Base-by-base conservation (phyloP, 257 asterid genomes). In the Solanum clarkiae region DNA sequence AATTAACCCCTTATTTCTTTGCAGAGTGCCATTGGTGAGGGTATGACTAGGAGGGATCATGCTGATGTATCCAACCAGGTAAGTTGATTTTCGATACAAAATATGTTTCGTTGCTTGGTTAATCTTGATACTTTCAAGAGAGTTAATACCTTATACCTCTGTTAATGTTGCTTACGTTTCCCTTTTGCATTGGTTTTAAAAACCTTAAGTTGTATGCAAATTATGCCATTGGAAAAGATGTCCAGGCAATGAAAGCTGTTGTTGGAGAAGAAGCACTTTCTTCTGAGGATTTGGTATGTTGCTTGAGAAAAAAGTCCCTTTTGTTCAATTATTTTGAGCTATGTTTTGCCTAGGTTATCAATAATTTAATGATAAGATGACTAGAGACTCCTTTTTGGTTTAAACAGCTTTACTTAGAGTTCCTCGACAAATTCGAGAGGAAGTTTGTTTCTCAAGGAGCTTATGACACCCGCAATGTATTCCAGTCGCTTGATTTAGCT, bases 1-100 rank as follows among this genome's bases (percentile, higher is more conserved):
- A 7, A 49, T 49, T 75, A 26, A 77, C 47, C 82, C 11, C n/a
- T 74, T 24, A 77, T 24, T 42, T 75, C 66, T 85, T 84, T 89
- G 86, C 94, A 96, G 98, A 96, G 98, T 92, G 98, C 98, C 90
- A 96, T 94, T 87, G 99, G 99, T 84, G 98, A 96, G 92, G 99
- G 99, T 84, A 96, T 96, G 99, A 96, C 99, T 49, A 95, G 98
- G 79, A 91, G 93, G 90, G 99, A 96, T 88, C 99, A 96, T 87
- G 90, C 99, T 29, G 99, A 96, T 86, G 99, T 96, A 84, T 96
- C 99, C 82, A 96, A 96, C 91, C 99, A 96, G 98, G 99, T 94
- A 85, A 69, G 74, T 36, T 72, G 12, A 55, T 32, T 56, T 36
- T 62, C 26, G 22, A 36, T 53, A 26, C 3, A 69, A n/a, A 45